phyloP scores from a whole-genome alignment of 768 basidiomycete species.

The Podaxis sp. region DNA sequence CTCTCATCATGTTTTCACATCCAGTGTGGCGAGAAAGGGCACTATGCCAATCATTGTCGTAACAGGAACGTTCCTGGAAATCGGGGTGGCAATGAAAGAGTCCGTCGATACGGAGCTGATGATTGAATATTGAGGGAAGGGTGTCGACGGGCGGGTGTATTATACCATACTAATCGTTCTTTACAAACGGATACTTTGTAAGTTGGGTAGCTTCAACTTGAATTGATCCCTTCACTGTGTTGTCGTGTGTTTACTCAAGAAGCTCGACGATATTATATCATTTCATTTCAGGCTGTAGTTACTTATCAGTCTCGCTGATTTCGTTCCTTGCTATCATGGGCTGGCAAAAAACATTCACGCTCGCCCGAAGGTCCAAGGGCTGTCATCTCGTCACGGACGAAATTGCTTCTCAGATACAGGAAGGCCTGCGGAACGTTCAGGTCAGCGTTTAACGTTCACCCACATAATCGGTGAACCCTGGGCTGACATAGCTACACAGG shows the following conservation, averaged over 20 bases:
- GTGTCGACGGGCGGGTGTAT: not conserved
- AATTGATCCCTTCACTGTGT: not conserved
- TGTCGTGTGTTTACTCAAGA: not conserved
- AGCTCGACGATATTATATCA: not conserved
- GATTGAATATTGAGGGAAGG: constrained; percentile 5
- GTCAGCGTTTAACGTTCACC: constrained; percentile 29
- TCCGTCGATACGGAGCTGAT: constrained; percentile 30
- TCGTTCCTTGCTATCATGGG: constrained; percentile 53
- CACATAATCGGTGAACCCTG: not conserved
- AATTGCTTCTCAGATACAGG: constrained; percentile 61
- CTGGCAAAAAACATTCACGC: constrained; percentile 85
- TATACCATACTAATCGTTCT: not conserved
- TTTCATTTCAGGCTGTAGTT: not conserved
- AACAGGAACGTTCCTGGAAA: constrained; percentile 91
- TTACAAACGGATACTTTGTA: not conserved
- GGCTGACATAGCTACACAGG: constrained; percentile 36
- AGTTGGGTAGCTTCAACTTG: not conserved
- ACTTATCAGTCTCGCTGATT: not conserved
- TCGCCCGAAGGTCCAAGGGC: constrained; percentile 54
- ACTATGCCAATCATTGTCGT: constrained; percentile 93
- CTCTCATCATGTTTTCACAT: constrained; percentile 14
- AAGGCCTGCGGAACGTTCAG: constrained; percentile 68
- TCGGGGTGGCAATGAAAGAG: constrained; percentile 75
- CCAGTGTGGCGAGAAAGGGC: constrained; percentile 89
- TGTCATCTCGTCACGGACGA: constrained; percentile 87